Percentiles rank a stretch among this genome's conserved stretches.
phyloP scores from a whole-genome alignment of 129 eudicot genomes.

The Heracleum sosnowskyi region DNA sequence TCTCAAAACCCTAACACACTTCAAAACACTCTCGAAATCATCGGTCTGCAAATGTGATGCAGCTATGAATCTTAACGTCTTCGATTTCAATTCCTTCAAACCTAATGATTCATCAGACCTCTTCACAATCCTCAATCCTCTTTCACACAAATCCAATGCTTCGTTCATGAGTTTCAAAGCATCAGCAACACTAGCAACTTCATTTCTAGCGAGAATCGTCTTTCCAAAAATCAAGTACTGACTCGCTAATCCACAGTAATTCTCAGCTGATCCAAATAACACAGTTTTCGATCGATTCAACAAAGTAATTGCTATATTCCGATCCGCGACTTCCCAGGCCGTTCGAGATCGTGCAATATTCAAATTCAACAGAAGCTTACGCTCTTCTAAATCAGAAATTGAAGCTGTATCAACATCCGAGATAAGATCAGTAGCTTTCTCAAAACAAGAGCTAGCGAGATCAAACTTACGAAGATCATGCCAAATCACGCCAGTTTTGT shows the following conservation, averaged over 20 bases:
- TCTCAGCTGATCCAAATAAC: slow-evolving; percentile 49
- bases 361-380: slow-evolving; percentile 57
- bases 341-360: slow-evolving; percentile 64
- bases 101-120: slow-evolving; percentile 57
- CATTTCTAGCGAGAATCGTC: slow-evolving; percentile 32
- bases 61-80: slow-evolving; percentile 76
- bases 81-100: slow-evolving; percentile 58
- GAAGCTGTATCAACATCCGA: slow-evolving; percentile 39
- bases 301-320: slow-evolving; percentile 49
- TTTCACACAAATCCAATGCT: slow-evolving; percentile 79
- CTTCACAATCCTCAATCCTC: slow-evolving; percentile 67
- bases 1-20: slow-evolving; percentile 86
- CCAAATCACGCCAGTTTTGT: slow-evolving; percentile 71
- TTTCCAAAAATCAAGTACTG: slow-evolving; percentile 77
- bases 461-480: slow-evolving; percentile 53
- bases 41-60: slow-evolving; percentile 82
- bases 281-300: slow-evolving; percentile 55
- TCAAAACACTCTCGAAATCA: slow-evolving; percentile 86
- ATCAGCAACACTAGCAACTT: slow-evolving; percentile 35
- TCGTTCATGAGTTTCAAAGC: slow-evolving; percentile 89
- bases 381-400: slow-evolving; percentile 48
- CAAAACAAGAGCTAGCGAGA: slow-evolving; percentile 61
- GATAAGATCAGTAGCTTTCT: slow-evolving; percentile 65
- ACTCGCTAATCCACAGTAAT: slow-evolving; percentile 44
- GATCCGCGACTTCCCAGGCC: slow-evolving; percentile 70